These are phyloP conservation scores for Paramyrothecium sp. DNA, from an alignment of 2,329 filamentous ascomycete species.

Conservation along the genomic window DNA sequence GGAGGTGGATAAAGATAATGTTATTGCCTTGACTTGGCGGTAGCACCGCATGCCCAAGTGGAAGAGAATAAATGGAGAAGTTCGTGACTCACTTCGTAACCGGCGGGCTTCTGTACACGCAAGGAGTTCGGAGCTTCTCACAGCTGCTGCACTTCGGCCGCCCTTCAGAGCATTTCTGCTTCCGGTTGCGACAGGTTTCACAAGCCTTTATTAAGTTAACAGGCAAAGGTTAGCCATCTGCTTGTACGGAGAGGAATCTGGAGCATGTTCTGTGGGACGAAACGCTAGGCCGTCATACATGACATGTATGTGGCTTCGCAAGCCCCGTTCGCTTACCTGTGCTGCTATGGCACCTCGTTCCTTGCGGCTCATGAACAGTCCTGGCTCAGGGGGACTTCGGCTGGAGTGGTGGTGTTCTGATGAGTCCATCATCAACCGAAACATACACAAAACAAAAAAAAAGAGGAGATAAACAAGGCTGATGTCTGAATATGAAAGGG, in stretches of 20 bases:
- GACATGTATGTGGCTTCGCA: not conserved
- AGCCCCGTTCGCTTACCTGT: constrained; percentile 26
- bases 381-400: constrained; percentile 28
- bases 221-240: constrained; percentile 5
- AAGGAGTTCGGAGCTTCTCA: constrained; percentile 54
- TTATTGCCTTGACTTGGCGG: too few relatives aligned
- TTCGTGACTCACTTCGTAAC: constrained; percentile 57
- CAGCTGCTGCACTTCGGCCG: constrained; percentile 61
- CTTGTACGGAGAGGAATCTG: not conserved
- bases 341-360: constrained; percentile 38
- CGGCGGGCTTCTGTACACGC: constrained; percentile 58
- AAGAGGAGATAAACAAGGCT: not conserved
- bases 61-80: not conserved
- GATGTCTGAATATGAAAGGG: not conserved
- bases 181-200: constrained; percentile 58
- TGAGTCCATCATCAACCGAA: not conserved
- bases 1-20: too few relatives aligned
- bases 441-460: not conserved
- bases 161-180: constrained; percentile 64
- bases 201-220: constrained; percentile 42
- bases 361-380: constrained; percentile 30
- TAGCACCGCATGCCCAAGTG: too few relatives aligned
- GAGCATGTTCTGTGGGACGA: not conserved
- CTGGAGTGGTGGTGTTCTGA: constrained; percentile 13
- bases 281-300: not conserved